Evolutionary conservation across 352 stramenopile species (phyloP), one percentile per base, ranked within the genome.

Genomic region (Thalassiosira delicatula): DNA sequence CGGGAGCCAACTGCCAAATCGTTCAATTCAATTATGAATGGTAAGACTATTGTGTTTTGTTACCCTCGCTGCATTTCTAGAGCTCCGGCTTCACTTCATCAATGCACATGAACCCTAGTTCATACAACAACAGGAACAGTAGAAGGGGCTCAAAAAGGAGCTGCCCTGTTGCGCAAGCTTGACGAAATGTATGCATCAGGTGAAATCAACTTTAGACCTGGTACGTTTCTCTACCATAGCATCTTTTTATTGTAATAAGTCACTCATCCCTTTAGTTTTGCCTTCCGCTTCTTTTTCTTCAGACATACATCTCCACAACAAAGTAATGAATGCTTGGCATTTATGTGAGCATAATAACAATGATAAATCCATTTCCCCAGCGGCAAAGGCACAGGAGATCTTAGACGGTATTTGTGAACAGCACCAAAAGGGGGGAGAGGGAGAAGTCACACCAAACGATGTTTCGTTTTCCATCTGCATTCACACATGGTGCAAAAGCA

Each of bases 21-120:
- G 19, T 77, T 85, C 19, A 76, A 76, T 29, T 72, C 78, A 21
- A 77, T 85, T n/a, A 76, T 85, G 54, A 80, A 85, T 67, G 37
- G 67, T 78, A 46, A 74, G 67, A 27, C 54, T 53, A n/a, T 3
- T 75, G 42, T 49, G 14, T 19, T 8, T 70, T 12, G 7, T 60
- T 23, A 44, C 29, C 27, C 11, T 59, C 32, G 0, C 29, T 54
- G 35, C 32, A 60, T 63, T 57, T 57, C 32, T 21, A 66, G 14
- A 65, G 30, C 11, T n/a, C 19, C 44, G 3, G 57, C 71, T 27
- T 51, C 29, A 37, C 9, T 27, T 29, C 44, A 5, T 27, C 4
- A 44, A 19, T 23, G 37, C 37, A 49, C 62, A 32, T 21, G 21
- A 49, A 3, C 61, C 42, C 46, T 19, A 84, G 63, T 56, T 53